A percentile compares a stretch with the other conserved stretches of the same genome.
These are phyloP conservation scores for Tuber calosporum DNA, from an alignment of 495 filamentous ascomycete species.

Conservation along the genomic window DNA sequence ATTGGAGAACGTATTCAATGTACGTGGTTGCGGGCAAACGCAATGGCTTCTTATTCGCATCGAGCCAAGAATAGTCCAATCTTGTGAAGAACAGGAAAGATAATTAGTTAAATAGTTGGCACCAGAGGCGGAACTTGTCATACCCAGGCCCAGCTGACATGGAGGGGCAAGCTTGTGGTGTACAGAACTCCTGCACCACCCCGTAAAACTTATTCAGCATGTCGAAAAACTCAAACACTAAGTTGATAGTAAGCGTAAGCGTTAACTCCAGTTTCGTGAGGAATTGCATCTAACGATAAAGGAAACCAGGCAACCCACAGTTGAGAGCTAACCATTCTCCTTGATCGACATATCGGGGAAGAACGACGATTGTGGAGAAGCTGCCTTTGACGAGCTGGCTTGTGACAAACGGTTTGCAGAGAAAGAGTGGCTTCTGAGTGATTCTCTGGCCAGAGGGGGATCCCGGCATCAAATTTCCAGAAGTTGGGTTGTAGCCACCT, in stretches of 20 bases:
- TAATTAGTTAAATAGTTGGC: not conserved
- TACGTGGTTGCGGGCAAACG: conserved; percentile 61
- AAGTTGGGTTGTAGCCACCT: conserved; percentile 9
- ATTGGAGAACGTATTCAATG: conserved; percentile 66
- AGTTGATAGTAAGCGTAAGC: not conserved
- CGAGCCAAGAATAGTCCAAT: conserved; percentile 67
- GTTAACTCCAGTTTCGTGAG: not conserved
- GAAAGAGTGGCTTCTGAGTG: conserved; percentile 40
- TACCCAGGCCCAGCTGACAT: conserved; percentile 67
- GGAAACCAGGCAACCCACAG: conserved; percentile 21
- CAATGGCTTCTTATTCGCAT: conserved; percentile 48
- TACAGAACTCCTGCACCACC: conserved; percentile 51
- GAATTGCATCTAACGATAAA: not conserved
- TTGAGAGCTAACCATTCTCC: conserved; percentile 65
- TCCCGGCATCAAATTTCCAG: conserved; percentile 23
- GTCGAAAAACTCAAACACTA: conserved; percentile 43
- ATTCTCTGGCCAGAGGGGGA: conserved; percentile 33
- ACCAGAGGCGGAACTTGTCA: not conserved
- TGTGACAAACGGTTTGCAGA: conserved; percentile 43
- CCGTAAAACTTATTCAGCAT: conserved; percentile 42
- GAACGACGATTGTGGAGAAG: conserved; percentile 68
- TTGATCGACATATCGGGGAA: conserved; percentile 64
- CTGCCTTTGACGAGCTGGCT: conserved; percentile 58
- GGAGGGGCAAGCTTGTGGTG: conserved; percentile 59
- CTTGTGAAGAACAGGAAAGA: conserved; percentile 43